These are phyloP conservation scores for Aspergillus ibericus DNA, from an alignment of 2,329 filamentous ascomycete species.

Conservation along the genomic window DNA sequence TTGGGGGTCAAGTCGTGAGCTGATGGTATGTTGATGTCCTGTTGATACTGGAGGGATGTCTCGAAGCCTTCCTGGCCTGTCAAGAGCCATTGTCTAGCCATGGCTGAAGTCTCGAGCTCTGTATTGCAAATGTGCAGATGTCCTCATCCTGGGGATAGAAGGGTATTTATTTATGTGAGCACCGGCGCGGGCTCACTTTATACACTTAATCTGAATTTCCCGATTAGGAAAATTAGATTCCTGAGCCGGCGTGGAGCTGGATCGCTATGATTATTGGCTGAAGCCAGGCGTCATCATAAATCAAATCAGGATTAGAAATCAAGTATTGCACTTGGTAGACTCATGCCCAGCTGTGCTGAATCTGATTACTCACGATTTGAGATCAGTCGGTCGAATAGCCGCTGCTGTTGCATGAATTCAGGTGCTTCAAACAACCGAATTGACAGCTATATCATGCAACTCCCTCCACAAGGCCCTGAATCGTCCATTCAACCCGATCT, in stretches of 20 bases:
- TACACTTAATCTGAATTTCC: constrained; percentile 6
- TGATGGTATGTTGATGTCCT: constrained; percentile 4
- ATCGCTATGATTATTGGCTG: neutral
- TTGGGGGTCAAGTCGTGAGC: neutral
- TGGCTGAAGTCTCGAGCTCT: neutral
- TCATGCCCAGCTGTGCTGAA: too few relatives aligned
- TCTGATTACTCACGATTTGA: neutral
- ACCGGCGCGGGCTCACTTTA: neutral
- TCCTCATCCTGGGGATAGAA: too few relatives aligned
- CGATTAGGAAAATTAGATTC: constrained; percentile 9
- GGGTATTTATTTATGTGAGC: neutral
- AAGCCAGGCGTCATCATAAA: too few relatives aligned
- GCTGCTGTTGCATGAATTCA: neutral
- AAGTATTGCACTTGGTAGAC: too few relatives aligned
- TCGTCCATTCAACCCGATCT: neutral
- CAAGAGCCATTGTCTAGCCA: constrained; percentile 10
- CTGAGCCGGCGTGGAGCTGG: neutral
- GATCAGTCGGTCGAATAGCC: neutral
- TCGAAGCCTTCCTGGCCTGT: constrained; percentile 11
- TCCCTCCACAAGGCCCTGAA: neutral
- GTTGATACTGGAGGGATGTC: constrained; percentile 7
- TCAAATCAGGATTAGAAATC: too few relatives aligned
- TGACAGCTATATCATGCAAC: neutral
- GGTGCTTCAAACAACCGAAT: neutral
- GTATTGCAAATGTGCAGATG: too few relatives aligned